Conservation (phyloP, 2,329 filamentous ascomycete species). For the Fusarium piperis region DNA sequence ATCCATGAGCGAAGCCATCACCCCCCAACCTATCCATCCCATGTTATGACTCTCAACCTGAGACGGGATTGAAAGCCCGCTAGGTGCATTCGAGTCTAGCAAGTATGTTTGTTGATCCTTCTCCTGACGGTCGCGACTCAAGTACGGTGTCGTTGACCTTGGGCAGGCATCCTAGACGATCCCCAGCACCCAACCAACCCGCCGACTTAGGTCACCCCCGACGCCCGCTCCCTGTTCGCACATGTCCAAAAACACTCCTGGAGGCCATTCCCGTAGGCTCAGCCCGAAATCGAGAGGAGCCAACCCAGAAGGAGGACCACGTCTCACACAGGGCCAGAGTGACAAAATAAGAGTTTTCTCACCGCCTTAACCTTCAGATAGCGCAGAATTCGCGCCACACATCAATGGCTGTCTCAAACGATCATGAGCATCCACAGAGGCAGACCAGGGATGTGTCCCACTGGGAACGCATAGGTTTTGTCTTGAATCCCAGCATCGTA, state of each 20-base stretch:
- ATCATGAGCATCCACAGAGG: not conserved
- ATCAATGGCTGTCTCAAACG: conserved; percentile 22
- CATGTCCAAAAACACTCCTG: conserved; percentile 7
- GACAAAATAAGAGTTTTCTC: conserved; percentile 14
- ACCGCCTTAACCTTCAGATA: conserved; percentile 21
- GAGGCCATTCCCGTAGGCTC: not conserved
- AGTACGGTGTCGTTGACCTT: conserved; percentile 8
- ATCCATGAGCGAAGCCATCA: not conserved
- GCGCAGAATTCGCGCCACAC: conserved; percentile 21
- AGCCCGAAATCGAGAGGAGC: not conserved
- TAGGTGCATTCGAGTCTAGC: not conserved
- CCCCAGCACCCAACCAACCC: conserved; percentile 8
- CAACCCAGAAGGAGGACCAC: not conserved
- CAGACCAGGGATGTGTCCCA: conserved; percentile 13
- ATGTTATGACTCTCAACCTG: not conserved
- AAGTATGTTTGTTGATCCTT: not conserved
- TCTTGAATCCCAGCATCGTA: conserved; percentile 14
- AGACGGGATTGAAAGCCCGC: not conserved
- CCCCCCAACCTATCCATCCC: not conserved
- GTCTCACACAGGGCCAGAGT: conserved; percentile 2
- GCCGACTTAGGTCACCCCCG: not conserved
- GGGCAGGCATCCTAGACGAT: conserved; percentile 20
- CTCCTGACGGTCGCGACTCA: not conserved
- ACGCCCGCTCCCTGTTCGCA: conserved; percentile 1
- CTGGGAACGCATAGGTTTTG: conserved; percentile 13